These are phyloP conservation scores for Cryoendolithus antarcticus DNA, from an alignment of 2,329 filamentous ascomycete species.

Conservation along the genomic window DNA sequence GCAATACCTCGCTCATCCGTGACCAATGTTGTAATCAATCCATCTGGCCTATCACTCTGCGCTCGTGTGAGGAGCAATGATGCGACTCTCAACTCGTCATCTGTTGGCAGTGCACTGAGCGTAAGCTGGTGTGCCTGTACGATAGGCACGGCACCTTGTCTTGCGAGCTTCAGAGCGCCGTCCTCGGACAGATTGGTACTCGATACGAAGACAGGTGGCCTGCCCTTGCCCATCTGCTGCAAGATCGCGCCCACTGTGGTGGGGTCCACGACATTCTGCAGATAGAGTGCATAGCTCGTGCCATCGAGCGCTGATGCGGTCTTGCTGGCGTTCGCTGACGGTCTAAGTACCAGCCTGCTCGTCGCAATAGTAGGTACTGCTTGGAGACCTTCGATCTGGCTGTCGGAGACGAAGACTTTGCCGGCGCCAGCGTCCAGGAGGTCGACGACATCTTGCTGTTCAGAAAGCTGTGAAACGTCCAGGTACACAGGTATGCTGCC, in stretches of 20 bases:
- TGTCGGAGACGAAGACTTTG: conserved; percentile 67
- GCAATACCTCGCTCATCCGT: conserved; percentile 76
- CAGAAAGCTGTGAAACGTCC: conserved; percentile 59
- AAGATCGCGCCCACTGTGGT: conserved; percentile 35
- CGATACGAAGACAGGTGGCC: conserved; percentile 40
- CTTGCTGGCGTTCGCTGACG: conserved; percentile 32
- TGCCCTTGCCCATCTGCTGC: conserved; percentile 36
- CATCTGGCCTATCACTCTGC: conserved; percentile 69
- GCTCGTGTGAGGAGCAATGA: conserved; percentile 63
- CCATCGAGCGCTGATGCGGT: conserved; percentile 31
- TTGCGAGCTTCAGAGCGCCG: conserved; percentile 29
- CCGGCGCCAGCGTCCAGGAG: conserved; percentile 76
- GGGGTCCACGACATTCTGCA: conserved; percentile 26
- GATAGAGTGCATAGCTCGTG: conserved; percentile 33
- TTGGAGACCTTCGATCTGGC: conserved; percentile 49
- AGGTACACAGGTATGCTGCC: conserved; percentile 53
- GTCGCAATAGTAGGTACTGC: conserved; percentile 40
- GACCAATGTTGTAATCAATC: conserved; percentile 78
- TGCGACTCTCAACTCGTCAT: conserved; percentile 51
- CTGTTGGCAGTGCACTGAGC: conserved; percentile 47
- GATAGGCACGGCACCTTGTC: conserved; percentile 51
- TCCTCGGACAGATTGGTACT: conserved; percentile 30
- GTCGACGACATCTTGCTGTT: conserved; percentile 60
- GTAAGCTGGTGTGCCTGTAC: conserved; percentile 61
- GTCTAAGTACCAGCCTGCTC: conserved; percentile 42